Evolutionary conservation across 495 filamentous ascomycete species (phyloP).

Genomic region (Astrocystis sublimbata): DNA sequence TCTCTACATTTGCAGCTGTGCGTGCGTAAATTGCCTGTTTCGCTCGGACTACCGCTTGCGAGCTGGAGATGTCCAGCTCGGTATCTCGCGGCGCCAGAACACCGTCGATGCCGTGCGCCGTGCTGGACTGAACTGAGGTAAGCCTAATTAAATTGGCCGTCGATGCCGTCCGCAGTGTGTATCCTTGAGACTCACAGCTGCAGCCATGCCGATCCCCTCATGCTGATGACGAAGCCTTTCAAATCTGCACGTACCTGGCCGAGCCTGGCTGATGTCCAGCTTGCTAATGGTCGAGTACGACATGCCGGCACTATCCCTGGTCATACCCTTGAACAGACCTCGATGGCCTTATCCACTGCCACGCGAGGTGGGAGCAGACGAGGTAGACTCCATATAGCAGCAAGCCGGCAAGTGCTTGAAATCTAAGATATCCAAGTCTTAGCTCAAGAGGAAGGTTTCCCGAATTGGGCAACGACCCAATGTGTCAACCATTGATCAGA

Average conservation of each 20-base stretch:
- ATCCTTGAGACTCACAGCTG: constrained; percentile 12
- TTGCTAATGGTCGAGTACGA: constrained; percentile 5
- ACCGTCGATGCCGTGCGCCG: background rate
- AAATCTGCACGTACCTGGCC: constrained; percentile 8
- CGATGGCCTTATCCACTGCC: constrained; percentile 5
- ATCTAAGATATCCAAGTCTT: background rate
- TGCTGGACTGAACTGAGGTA: background rate
- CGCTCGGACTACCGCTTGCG: constrained; percentile 5
- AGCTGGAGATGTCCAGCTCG: background rate
- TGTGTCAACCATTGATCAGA: constrained; percentile 5
- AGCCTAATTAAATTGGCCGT: constrained; percentile 10
- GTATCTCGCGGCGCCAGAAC: background rate
- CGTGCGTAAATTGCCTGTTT: background rate
- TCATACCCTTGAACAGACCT: background rate
- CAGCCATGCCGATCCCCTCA: constrained; percentile 4
- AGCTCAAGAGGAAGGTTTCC: background rate
- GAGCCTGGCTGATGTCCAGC: background rate
- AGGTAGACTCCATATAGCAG: background rate
- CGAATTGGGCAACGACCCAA: constrained; percentile 3
- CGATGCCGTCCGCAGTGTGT: background rate
- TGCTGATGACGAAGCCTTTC: constrained; percentile 12
- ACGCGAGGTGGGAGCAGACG: constrained; percentile 1
- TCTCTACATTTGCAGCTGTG: constrained; percentile 6
- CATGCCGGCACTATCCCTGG: background rate
- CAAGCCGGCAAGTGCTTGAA: constrained; percentile 4